Base-by-base conservation (phyloP, 1,284 basidiomycete species). In the Tremellales sp. region DNA sequence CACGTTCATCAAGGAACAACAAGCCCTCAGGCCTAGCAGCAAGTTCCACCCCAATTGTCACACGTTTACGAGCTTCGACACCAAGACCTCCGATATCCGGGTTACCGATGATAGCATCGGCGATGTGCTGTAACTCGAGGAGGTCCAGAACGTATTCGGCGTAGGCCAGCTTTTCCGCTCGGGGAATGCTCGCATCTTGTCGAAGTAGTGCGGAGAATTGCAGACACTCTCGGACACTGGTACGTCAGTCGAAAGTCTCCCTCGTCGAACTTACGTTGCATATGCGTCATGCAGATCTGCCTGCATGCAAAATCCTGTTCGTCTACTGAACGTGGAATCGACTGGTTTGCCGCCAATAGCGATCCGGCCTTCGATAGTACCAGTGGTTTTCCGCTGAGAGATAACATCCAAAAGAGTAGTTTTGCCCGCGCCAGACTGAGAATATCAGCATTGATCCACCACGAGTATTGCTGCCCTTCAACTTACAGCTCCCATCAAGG, bases 181-280 rank as follows among this genome's bases (percentile, higher is more conserved):
- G n/a, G n/a, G n/a, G n/a, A n/a, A n/a, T n/a, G n/a, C n/a, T n/a
- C n/a, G n/a, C n/a, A n/a, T n/a, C n/a, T n/a, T 93, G 90, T 16
- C 90, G 81, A 8, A 93, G 74, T 53, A 82, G 78, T 0, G 90
- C 90, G 1, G 85, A 87, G 72, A 93, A 90, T 26, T 81, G 72
- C 0, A 94, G 72, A 0, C 89, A 85, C 62, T 94, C 89, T 19
- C 87, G 78, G 4, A 94, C 89, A 7, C n/a, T n/a, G n/a, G n/a
- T n/a, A n/a, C n/a, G n/a, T n/a, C n/a, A n/a, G n/a, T n/a, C n/a
- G n/a, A n/a, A n/a, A n/a, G n/a, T n/a, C n/a, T n/a, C n/a, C n/a
- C n/a, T n/a, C n/a, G n/a, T n/a, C n/a, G n/a, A n/a, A n/a, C n/a
- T n/a, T n/a, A n/a, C n/a, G n/a, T n/a, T n/a, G n/a, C n/a, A n/a